Base-by-base conservation (phyloP, 805 yeast species). In the Yarrowia phangngaensis region DNA sequence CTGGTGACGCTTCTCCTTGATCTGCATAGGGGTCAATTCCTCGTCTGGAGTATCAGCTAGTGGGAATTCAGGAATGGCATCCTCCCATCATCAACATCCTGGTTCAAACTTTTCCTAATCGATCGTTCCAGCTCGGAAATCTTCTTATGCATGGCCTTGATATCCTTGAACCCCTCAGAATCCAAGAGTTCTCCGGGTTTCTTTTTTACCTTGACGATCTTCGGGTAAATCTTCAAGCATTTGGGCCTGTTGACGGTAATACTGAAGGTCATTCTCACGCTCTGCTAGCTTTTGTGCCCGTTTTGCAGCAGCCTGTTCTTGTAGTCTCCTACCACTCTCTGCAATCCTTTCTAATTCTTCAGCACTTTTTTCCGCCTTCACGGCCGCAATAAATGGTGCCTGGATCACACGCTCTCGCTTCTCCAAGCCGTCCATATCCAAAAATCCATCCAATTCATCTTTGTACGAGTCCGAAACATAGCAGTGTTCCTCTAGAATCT, bases 301-400 rank as follows among this genome's bases (percentile, higher is more conserved):
- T 55, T 80, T 82, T 59, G 80, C 82, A 57, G 82, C 88, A 0
- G 97, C 97, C 64, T 88, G 96, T 59, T 86, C 95, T 66, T 92
- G 97, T 53, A 94, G 71, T 55, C 95, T 73, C 54, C 82, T 76
- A 7, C 97, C 97, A 54, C 83, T 84, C 60, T 88, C 96, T 1
- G 89, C 82, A 54, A 84, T 88, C 19, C 74, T 64, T 15, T 76
- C 79, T 19, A 89, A 64, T 61, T 90, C 97, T 63, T 86, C 95
- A 52, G 82, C 92, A 0, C 87, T 69, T 61, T 89, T 89, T 61
- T 82, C 85, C 33, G 76, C 78, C 46, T 76, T 71, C 2, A 77
- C 73, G 6, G 43, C 38, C 52, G 76, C 84, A 2, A 78, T 73
- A 50, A 83, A 79, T 1, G 96, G 94, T 1, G 87, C 88, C 63